These are phyloP conservation scores for Oidiodendron maius DNA, from an alignment of 495 filamentous ascomycete genomes.

Conservation along the genomic window DNA sequence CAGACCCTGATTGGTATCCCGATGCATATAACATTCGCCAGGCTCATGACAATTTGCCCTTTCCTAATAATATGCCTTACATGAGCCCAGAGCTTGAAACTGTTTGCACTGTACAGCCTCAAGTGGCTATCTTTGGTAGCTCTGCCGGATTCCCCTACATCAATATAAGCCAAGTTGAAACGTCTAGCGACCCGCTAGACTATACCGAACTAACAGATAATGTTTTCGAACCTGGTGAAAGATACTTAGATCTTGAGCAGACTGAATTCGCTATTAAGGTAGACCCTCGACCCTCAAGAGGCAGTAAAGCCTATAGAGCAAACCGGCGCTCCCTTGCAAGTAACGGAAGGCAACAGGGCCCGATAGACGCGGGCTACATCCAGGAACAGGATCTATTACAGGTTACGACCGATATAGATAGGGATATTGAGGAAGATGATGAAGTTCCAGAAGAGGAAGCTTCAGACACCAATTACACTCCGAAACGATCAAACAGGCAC, in stretches of 20 bases:
- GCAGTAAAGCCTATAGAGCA: neutral
- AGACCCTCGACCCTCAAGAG: neutral
- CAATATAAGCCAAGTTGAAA: slow-evolving; percentile 14
- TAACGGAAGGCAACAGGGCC: slow-evolving; percentile 13
- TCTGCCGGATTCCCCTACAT: neutral
- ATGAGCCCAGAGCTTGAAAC: slow-evolving; percentile 3
- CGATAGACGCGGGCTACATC: slow-evolving; percentile 8
- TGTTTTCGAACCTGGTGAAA: slow-evolving; percentile 12
- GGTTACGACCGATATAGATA: slow-evolving; percentile 1
- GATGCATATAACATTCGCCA: slow-evolving; percentile 5
- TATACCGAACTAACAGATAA: too few species aligned
- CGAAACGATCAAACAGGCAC: slow-evolving; percentile 13
- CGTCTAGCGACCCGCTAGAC: slow-evolving; percentile 7
- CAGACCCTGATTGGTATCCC: slow-evolving; percentile 9
- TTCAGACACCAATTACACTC: slow-evolving; percentile 14
- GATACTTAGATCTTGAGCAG: slow-evolving; percentile 6
- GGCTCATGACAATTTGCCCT: slow-evolving; percentile 1
- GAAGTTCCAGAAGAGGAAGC: neutral
- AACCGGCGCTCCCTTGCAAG: neutral
- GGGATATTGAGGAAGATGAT: slow-evolving; percentile 11
- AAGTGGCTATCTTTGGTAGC: neutral
- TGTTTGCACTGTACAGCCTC: neutral
- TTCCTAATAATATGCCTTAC: neutral
- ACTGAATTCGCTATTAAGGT: slow-evolving; percentile 4
- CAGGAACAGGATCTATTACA: neutral